Percentiles rank a stretch among this genome's conserved stretches.
Conservation (phyloP, 2,329 filamentous ascomycete species). For the Colletotrichum destructivum region DNA sequence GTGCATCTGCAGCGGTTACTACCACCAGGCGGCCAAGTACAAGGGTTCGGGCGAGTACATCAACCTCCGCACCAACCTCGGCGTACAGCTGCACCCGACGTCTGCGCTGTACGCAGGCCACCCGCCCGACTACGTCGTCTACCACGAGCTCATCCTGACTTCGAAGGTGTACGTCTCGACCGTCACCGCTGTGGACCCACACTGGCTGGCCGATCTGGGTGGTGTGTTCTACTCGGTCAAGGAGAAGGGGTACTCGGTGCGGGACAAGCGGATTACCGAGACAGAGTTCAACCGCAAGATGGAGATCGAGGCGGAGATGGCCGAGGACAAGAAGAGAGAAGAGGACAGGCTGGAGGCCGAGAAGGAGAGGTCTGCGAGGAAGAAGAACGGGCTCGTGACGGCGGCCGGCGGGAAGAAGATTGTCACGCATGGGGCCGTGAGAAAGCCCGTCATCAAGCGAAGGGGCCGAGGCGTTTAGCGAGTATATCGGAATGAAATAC, state of each 20-base stretch:
- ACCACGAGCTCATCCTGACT: constrained; percentile 97
- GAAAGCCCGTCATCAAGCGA: constrained; percentile 72
- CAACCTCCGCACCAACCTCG: constrained; percentile 94
- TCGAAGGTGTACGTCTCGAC: constrained; percentile 99
- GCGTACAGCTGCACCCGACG: constrained; percentile 94
- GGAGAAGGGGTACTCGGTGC: constrained; percentile 94
- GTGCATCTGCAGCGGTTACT: constrained; percentile 98
- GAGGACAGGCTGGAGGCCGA: constrained; percentile 69
- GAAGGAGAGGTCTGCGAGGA: constrained; percentile 62
- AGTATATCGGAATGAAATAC: constrained; percentile 1
- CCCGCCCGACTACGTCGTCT: constrained; percentile 96
- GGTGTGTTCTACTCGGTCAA: constrained; percentile 98
- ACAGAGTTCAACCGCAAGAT: constrained; percentile 93
- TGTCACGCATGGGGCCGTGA: constrained; percentile 73
- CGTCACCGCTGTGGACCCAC: constrained; percentile 94
- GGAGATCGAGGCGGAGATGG: constrained; percentile 95
- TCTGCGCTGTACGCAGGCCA: constrained; percentile 95
- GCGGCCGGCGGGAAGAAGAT: constrained; percentile 66
- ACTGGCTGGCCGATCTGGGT: constrained; percentile 96
- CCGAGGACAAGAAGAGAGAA: constrained; percentile 81
- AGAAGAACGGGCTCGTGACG: constrained; percentile 50
- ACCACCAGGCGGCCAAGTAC: constrained; percentile 96
- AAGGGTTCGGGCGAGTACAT: constrained; percentile 98
- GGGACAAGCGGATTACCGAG: constrained; percentile 89
- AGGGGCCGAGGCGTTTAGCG: constrained; percentile 67